These are phyloP conservation scores for Plasmodium malariae DNA, from an alignment of 169 alveolate species.

Conservation along the genomic window DNA sequence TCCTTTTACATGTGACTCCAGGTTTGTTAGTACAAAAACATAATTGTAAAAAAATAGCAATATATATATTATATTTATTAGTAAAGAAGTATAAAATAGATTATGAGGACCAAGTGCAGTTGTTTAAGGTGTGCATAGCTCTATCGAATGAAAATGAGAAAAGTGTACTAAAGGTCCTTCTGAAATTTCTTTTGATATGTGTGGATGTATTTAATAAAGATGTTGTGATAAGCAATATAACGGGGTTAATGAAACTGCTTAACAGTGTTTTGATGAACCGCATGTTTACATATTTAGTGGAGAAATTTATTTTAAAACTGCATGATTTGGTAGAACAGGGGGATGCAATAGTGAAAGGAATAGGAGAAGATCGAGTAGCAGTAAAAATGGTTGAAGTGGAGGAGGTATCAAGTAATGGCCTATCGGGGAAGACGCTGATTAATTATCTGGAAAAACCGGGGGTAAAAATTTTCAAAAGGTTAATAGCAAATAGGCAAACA, in stretches of 20 bases:
- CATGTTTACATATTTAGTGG: constrained; percentile 8
- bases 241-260: constrained; percentile 31
- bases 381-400: no score
- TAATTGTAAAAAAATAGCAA: constrained; percentile 48
- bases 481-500: not conserved
- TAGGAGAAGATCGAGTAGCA: no score
- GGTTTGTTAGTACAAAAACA: constrained; percentile 65
- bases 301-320: constrained; percentile 38
- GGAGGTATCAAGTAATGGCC: no score
- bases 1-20: constrained; percentile 58
- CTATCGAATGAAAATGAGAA: constrained; percentile 25
- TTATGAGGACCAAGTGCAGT: constrained; percentile 37
- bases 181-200: constrained; percentile 54
- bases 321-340: not conserved
- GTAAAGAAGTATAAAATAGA: constrained; percentile 50
- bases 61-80: constrained; percentile 41
- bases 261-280: constrained; percentile 15
- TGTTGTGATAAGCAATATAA: constrained; percentile 21
- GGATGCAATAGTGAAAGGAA: no score
- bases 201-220: constrained; percentile 21
- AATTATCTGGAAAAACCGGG: not conserved
- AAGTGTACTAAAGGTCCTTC: constrained; percentile 19
- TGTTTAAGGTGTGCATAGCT: constrained; percentile 34
- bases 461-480: constrained; percentile 17
- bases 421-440: not conserved